These are phyloP conservation scores for Linum tenue DNA, from an alignment of 345 rosid species.

Conservation along the genomic window DNA sequence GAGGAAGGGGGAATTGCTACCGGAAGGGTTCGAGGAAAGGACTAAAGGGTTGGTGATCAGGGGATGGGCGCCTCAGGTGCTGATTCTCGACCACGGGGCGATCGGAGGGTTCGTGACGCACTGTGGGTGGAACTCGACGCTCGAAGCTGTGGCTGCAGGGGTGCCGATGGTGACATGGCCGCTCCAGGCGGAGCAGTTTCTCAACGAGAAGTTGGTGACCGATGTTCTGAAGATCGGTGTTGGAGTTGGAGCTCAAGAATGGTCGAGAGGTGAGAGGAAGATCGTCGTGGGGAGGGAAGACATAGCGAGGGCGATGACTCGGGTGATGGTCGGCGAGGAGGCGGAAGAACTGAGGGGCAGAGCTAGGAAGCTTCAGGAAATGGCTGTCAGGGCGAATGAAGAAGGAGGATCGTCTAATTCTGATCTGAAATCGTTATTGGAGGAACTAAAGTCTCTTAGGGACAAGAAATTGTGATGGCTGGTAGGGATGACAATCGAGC, in stretches of 20 bases:
- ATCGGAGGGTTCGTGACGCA: constrained; percentile 14
- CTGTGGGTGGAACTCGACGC: constrained; percentile 28
- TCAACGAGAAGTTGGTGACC: not conserved
- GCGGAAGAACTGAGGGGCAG: not conserved
- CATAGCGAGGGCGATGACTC: not conserved
- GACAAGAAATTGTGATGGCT: too few species aligned
- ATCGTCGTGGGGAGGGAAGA: not conserved
- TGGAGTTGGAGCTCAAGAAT: not conserved
- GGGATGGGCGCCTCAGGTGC: not conserved
- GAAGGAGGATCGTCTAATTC: not conserved
- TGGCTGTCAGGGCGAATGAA: not conserved
- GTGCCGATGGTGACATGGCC: not conserved
- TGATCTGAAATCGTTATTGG: not conserved
- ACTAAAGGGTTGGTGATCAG: not conserved
- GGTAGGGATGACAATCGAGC: too few species aligned
- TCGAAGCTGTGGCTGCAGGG: not conserved
- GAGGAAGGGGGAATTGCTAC: not conserved
- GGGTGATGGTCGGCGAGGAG: not conserved
- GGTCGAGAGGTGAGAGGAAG: not conserved
- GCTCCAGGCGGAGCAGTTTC: not conserved
- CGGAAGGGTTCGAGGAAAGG: not conserved
- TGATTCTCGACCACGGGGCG: not conserved
- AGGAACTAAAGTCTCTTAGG: not conserved
- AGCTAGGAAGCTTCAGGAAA: not conserved
- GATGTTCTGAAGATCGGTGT: not conserved